These are phyloP conservation scores for Syzygium jambos DNA, from an alignment of 345 rosid species.

Conservation along the genomic window DNA sequence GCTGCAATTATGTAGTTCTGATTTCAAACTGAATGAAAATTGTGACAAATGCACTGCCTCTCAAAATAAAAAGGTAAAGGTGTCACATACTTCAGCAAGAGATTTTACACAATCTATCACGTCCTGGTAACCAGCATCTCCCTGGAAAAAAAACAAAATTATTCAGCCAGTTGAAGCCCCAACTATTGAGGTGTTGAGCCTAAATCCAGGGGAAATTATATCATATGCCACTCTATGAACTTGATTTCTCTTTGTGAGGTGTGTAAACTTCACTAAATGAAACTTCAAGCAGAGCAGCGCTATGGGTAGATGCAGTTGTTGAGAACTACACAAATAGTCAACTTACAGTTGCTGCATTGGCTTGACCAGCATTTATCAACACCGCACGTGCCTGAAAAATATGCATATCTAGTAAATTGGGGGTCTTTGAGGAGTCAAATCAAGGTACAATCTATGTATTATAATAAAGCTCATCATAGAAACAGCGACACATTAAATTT, in stretches of 20 bases:
- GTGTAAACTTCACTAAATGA: neutral
- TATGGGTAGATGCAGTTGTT: neutral
- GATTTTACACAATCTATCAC: conserved; percentile 61
- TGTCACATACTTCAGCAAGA: conserved; percentile 47
- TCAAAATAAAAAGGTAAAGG: neutral
- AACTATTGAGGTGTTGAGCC: neutral
- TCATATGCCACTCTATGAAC: neutral
- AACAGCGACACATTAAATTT: neutral
- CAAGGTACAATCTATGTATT: neutral
- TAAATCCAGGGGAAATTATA: neutral
- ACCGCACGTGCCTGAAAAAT: conserved; percentile 77
- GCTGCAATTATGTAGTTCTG: conserved; percentile 20
- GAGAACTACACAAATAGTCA: neutral
- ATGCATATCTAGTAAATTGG: neutral
- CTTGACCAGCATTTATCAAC: conserved; percentile 95
- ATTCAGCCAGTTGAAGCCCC: conserved; percentile 2
- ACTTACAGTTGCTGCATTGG: conserved; percentile 98
- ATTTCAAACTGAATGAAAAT: neutral
- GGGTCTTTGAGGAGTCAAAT: neutral
- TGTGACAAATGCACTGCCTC: neutral
- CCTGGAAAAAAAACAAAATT: conserved; percentile 37
- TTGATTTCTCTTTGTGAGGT: neutral
- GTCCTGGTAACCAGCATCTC: conserved; percentile 91
- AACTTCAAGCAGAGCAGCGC: neutral
- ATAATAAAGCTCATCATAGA: neutral